Conservation (phyloP, 2,329 filamentous ascomycete genomes). For the Pseudocercospora vitis region DNA sequence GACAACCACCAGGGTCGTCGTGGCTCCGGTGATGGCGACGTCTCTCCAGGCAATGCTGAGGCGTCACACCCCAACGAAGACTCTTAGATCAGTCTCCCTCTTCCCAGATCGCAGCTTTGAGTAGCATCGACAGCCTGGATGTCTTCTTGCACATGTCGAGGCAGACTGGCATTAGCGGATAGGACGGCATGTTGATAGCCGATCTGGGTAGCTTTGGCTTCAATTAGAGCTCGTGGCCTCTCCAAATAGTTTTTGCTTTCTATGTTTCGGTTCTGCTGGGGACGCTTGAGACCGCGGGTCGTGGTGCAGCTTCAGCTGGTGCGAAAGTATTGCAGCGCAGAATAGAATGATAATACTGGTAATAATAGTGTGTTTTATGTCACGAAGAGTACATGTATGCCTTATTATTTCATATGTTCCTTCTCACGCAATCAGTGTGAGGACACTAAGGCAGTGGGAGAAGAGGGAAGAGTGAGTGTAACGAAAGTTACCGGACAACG, state of each 20-base stretch:
- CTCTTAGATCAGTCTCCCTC: neutral
- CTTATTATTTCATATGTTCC: too few relatives aligned
- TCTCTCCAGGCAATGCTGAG: slow-evolving; percentile 3
- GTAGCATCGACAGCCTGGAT: slow-evolving; percentile 10
- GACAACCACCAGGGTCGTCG: neutral
- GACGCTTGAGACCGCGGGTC: neutral
- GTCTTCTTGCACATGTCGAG: neutral
- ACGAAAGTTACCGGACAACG: too few relatives aligned
- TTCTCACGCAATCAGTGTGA: too few relatives aligned
- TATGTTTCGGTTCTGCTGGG: neutral
- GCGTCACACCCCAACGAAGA: neutral
- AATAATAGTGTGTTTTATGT: neutral
- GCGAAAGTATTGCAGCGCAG: neutral
- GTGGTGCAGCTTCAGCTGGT: too few relatives aligned
- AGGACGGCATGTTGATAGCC: neutral
- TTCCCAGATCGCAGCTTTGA: neutral
- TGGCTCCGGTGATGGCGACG: neutral
- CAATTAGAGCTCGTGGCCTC: neutral
- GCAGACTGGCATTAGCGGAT: neutral
- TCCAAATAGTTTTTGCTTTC: neutral
- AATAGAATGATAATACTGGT: neutral
- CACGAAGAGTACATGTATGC: neutral
- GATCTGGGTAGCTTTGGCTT: slow-evolving; percentile 1
- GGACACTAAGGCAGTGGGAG: too few relatives aligned
- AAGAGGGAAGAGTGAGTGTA: too few relatives aligned